These are phyloP conservation scores for Phytophthora palmivora DNA, from an alignment of 352 stramenopile genomes.

Conservation along the genomic window DNA sequence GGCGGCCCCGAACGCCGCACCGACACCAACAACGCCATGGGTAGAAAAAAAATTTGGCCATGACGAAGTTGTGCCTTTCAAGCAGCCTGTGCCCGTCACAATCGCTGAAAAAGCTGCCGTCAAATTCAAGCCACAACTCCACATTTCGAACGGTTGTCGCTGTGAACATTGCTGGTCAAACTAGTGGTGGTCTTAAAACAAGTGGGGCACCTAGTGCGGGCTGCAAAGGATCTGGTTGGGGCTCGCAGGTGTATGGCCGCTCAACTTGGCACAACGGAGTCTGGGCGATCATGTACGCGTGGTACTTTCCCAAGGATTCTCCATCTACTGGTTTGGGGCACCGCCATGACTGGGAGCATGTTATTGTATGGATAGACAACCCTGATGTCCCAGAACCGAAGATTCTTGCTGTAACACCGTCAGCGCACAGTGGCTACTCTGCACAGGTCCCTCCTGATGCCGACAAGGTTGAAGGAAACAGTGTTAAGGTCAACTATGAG, in stretches of 20 bases:
- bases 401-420: slow-evolving; percentile 1
- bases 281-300: slow-evolving; percentile 19
- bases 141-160: slow-evolving; percentile 7
- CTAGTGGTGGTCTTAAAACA: neutral
- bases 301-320: slow-evolving; percentile 22
- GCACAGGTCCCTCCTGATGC: slow-evolving; percentile 1
- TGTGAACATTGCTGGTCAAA: slow-evolving; percentile 10
- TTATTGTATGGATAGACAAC: slow-evolving; percentile 16
- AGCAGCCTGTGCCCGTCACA: slow-evolving; percentile 4
- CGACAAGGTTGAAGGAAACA: neutral
- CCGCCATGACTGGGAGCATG: slow-evolving; percentile 19
- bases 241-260: slow-evolving; percentile 17
- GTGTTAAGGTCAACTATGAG: slow-evolving; percentile 19
- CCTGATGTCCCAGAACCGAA: neutral
- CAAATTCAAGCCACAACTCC: slow-evolving; percentile 15
- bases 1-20: neutral
- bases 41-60: slow-evolving; percentile 9
- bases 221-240: slow-evolving; percentile 10
- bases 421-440: slow-evolving; percentile 8
- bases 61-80: slow-evolving; percentile 6
- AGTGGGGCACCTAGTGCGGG: neutral
- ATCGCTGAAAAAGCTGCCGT: slow-evolving; percentile 7
- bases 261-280: slow-evolving; percentile 2
- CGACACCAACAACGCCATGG: slow-evolving; percentile 14
- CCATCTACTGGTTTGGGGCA: slow-evolving; percentile 8